Evolutionary conservation across 139 green algal genomes (phyloP), one percentile per base, ranked within the genome.

Genomic region (Ettlia oleoabundans): DNA sequence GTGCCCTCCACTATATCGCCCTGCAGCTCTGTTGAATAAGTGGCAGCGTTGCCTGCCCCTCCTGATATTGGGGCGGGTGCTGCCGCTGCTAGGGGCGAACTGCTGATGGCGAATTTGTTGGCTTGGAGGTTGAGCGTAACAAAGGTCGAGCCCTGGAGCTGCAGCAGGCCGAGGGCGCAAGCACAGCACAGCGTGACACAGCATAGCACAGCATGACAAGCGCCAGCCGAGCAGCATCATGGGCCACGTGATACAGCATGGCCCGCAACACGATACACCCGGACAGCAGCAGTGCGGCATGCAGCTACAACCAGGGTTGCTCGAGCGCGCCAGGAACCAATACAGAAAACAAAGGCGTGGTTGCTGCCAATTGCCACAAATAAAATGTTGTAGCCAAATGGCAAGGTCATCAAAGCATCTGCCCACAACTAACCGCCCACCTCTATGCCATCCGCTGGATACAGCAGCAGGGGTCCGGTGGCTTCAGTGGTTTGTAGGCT

Each of bases 391-490:
- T n/a, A n/a, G n/a, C n/a, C n/a, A n/a, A n/a, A n/a, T n/a, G n/a
- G n/a, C n/a, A n/a, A n/a, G n/a, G n/a, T n/a, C n/a, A n/a, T n/a
- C n/a, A n/a, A n/a, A n/a, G n/a, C n/a, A n/a, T n/a, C n/a, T n/a
- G n/a, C n/a, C n/a, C n/a, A n/a, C n/a, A n/a, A n/a, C n/a, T n/a
- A n/a, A n/a, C n/a, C n/a, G n/a, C 65, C 35, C 35, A 80, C 73
- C 73, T 52, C 24, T 26, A 80, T 67, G 26, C 58, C 28, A 5
- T 22, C 58, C 3, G 40, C 42, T 24, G 75, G 75, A 58, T 81
- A 81, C 21, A 81, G 58, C 58, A 28, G 19, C 75, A 81, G 75
- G 18, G 41, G 43, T 4, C 51, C 65, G 10, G 65, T 69, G n/a
- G 51, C 35, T 3, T 64, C 33, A 4, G n/a, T 61, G 32, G 78